phyloP scores from a whole-genome alignment of 2,329 filamentous ascomycete genomes.

The Myriosclerotinia scirpicola region DNA sequence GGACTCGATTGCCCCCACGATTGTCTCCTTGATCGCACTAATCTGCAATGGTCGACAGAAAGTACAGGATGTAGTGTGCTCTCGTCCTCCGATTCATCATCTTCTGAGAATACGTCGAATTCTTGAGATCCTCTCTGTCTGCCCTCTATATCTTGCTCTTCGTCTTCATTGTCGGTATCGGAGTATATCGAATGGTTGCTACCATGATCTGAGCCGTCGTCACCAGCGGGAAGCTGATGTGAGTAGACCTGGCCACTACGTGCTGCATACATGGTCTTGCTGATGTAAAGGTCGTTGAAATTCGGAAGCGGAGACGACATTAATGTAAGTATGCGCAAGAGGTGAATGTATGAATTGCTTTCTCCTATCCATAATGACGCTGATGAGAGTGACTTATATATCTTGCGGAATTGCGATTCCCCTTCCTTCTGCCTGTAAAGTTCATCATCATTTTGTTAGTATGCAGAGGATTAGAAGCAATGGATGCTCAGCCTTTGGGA shows the following conservation, averaged over 20 bases:
- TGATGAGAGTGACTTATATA: slow-evolving; percentile 35
- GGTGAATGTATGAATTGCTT: slow-evolving; percentile 17
- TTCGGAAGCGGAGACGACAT: slow-evolving; percentile 38
- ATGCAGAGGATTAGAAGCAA: slow-evolving; percentile 30
- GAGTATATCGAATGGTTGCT: not conserved
- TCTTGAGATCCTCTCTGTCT: slow-evolving; percentile 13
- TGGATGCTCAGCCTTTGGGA: slow-evolving; percentile 32
- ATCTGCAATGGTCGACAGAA: slow-evolving; percentile 31
- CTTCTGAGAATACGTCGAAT: slow-evolving; percentile 11
- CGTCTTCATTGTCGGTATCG: slow-evolving; percentile 17
- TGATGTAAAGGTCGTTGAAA: slow-evolving; percentile 39
- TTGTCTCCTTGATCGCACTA: slow-evolving; percentile 11
- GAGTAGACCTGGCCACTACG: slow-evolving; percentile 26
- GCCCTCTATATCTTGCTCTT: slow-evolving; percentile 15
- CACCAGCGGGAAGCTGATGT: slow-evolving; percentile 20
- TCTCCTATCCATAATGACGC: slow-evolving; percentile 33
- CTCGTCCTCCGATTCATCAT: slow-evolving; percentile 20
- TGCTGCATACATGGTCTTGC: slow-evolving; percentile 35
- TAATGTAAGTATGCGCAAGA: slow-evolving; percentile 27
- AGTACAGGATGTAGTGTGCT: slow-evolving; percentile 33
- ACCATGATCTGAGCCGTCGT: slow-evolving; percentile 25
- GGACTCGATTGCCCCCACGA: slow-evolving; percentile 1
- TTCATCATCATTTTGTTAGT: slow-evolving; percentile 30
- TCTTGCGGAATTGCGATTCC: slow-evolving; percentile 18
- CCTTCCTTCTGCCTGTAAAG: slow-evolving; percentile 32